Base-by-base conservation (phyloP, 1,284 basidiomycete species). In the Malassezia vespertilionis region DNA sequence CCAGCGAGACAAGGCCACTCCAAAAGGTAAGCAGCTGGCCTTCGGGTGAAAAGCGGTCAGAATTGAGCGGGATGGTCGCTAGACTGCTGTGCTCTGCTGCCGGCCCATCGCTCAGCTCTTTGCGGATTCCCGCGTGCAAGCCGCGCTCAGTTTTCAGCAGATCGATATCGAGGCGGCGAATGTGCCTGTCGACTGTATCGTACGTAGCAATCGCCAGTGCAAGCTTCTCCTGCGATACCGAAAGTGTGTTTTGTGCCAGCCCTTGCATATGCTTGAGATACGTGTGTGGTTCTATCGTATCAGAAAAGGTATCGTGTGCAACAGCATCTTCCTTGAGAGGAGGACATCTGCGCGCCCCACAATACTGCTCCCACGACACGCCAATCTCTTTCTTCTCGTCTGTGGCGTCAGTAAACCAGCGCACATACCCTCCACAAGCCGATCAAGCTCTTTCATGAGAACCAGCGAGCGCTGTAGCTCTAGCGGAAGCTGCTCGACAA, bases 401-500 rank as follows among this genome's bases (percentile, higher is more conserved):
- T 21, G 17, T 39, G 22, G 14, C 23, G 26, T 39, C n/a, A 27
- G 37, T 14, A 27, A 7, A n/a, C 4, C 12, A n/a, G 1, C 7
- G 3, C 18, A 28, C 44, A 17, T n/a, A 43, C 33, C 33, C 14
- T 39, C 47, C 4, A 12, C 20, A 9, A n/a, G 8, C 3, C 34
- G 18, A 33, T 91, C 88, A 23, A 89, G 73, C 70, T 91, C 86
- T n/a, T 78, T 75, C 63, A 89, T 77, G 27, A 91, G 74, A 18
- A 80, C 75, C 69, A 82, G 83, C 48, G 84, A 82, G 30, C 88
- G 76, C 62, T 86, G 82, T 42, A 91, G 70, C 43, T 84, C 84
- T 48, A 90, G 73, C 2, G 88, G 87, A 5, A 91, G 72, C 69
- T 89, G 86, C 60, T 90, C 87, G 44, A 88, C 78, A 42, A 83